Evolutionary conservation across 306 rosid genomes (phyloP).

Genomic region (Trichosanthes truncata): DNA sequence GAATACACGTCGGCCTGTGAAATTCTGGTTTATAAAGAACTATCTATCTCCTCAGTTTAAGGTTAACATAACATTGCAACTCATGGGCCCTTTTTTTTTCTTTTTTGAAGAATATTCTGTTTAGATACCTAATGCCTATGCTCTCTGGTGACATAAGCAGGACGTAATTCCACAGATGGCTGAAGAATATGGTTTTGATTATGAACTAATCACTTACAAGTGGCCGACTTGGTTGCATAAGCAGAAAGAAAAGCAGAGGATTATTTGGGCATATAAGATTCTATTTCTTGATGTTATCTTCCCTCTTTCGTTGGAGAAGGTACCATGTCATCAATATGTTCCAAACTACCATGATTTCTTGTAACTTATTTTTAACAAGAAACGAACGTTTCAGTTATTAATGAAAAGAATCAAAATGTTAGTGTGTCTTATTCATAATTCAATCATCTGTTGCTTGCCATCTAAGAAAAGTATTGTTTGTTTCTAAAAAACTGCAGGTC

Average conservation of each 20-base stretch:
- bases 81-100: background rate
- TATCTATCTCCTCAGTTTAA: slow-evolving; percentile 94
- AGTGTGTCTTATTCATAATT: background rate
- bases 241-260: slow-evolving; percentile 95
- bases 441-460: slow-evolving; percentile 14
- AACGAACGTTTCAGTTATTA: background rate
- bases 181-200: slow-evolving; percentile 79
- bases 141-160: slow-evolving; percentile 29
- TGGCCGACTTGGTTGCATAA: slow-evolving; percentile 99
- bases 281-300: slow-evolving; percentile 96
- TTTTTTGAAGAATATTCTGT: background rate
- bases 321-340: slow-evolving; percentile 5
- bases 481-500: slow-evolving; percentile 55
- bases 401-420: background rate
- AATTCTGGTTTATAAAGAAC: slow-evolving; percentile 99
- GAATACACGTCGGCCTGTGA: slow-evolving; percentile 87
- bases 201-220: slow-evolving; percentile 83
- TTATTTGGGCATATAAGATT: slow-evolving; percentile 98
- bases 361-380: background rate
- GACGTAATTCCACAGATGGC: slow-evolving; percentile 95
- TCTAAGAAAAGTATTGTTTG: background rate
- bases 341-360: background rate
- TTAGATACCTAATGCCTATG: slow-evolving; percentile 12
- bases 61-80: slow-evolving; percentile 30
- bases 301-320: slow-evolving; percentile 98